Conservation (phyloP, 2,329 filamentous ascomycete genomes). For the Exophiala mesophila region DNA sequence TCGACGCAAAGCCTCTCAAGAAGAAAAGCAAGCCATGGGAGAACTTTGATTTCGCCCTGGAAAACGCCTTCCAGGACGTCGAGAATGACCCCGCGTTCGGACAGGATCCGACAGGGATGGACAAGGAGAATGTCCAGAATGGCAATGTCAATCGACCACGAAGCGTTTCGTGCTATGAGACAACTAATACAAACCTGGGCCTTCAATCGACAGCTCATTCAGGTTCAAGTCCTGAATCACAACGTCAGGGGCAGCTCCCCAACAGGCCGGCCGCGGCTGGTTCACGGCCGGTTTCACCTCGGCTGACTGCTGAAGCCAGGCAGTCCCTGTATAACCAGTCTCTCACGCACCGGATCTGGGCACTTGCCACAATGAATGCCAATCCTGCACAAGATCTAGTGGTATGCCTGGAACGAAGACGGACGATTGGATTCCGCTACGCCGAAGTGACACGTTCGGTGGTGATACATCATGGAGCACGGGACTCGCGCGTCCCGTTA, state of each 20-base stretch:
- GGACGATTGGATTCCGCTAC: conserved; percentile 92
- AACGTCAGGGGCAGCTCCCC: conserved; percentile 9
- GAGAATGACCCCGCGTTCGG: conserved; percentile 9
- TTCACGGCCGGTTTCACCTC: conserved; percentile 13
- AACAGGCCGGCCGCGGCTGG: conserved; percentile 1
- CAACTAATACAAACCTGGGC: conserved; percentile 11
- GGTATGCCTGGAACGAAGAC: conserved; percentile 83
- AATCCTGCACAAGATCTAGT: conserved; percentile 92
- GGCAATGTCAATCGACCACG: conserved; percentile 9
- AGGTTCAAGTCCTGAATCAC: conserved; percentile 8
- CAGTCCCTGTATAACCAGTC: conserved; percentile 64
- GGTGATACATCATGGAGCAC: conserved; percentile 88
- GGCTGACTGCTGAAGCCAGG: conserved; percentile 20
- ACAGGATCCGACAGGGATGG: conserved; percentile 7
- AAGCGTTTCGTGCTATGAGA: conserved; percentile 16
- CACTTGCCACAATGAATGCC: conserved; percentile 79
- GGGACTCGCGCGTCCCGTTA: conserved; percentile 85
- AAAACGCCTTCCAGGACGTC: conserved; percentile 13
- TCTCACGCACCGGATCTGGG: conserved; percentile 91
- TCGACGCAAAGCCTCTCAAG: conserved; percentile 24
- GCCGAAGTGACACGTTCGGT: conserved; percentile 90
- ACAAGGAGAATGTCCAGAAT: conserved; percentile 11
- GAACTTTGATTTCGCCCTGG: conserved; percentile 10
- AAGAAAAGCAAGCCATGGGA: conserved; percentile 19
- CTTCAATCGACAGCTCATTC: neutral